Evolutionary conservation across 1,284 basidiomycete genomes (phyloP).

Genomic region (Papiliotrema nemorosa): DNA sequence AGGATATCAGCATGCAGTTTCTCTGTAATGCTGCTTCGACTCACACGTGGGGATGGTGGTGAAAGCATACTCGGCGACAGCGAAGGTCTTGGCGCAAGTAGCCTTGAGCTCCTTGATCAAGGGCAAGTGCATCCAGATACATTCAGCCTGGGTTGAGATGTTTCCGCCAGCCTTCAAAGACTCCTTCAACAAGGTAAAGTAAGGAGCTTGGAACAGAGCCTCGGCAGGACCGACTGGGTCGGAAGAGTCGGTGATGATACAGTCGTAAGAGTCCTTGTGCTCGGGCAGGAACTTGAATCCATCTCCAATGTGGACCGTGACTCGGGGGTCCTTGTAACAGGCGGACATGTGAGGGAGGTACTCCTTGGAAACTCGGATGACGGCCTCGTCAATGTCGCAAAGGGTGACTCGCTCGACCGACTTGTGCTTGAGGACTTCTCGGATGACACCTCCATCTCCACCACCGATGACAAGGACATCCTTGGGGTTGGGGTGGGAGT

Average conservation of each 20-base stretch:
- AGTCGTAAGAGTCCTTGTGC: constrained; percentile 87
- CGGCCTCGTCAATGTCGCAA: constrained; percentile 98
- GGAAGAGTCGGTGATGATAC: constrained; percentile 97
- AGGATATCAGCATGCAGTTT: too few relatives aligned
- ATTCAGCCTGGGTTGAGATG: constrained; percentile 96
- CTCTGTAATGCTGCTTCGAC: too few relatives aligned
- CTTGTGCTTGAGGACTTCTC: constrained; percentile 94
- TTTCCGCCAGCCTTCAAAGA: constrained; percentile 86
- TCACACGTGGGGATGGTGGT: constrained; percentile 89
- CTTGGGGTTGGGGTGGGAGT: constrained; percentile 94
- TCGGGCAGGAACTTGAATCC: constrained; percentile 96
- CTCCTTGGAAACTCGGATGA: constrained; percentile 88
- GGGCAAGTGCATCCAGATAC: constrained; percentile 88
- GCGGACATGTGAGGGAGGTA: constrained; percentile 93
- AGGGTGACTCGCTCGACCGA: constrained; percentile 89
- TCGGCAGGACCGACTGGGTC: constrained; percentile 96
- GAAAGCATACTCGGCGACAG: constrained; percentile 84
- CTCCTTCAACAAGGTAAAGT: constrained; percentile 90
- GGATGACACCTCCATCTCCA: constrained; percentile 92
- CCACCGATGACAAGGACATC: constrained; percentile 96
- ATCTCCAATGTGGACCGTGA: constrained; percentile 87
- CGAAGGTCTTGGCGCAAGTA: constrained; percentile 75
- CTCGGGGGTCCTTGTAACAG: constrained; percentile 77
- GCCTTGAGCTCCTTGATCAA: constrained; percentile 77
- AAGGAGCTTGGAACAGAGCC: constrained; percentile 93